Base-by-base conservation (phyloP, 768 basidiomycete genomes). In the Russula earlei region DNA sequence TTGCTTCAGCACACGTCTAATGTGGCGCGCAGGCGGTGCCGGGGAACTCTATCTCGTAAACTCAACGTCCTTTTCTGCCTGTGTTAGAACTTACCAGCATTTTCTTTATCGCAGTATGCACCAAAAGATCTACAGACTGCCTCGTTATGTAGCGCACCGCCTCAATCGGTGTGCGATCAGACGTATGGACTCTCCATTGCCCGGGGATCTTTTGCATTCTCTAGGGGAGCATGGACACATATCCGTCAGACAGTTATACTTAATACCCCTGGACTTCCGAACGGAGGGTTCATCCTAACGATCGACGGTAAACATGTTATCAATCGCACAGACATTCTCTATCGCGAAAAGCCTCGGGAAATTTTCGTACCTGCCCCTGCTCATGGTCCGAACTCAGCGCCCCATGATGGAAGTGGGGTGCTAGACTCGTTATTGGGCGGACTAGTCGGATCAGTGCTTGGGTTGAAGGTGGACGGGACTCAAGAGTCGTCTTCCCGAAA, bases 1-100 rank as follows among this genome's bases (percentile, higher is more conserved):
- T 42, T 94, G 91, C 63, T 94, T 89, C 65, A 89, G 86, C 65
- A 91, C 90, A 6, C 71, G 91, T 25, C 55, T 93, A 61, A 93
- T 94, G 91, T 93, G 86, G 85, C 74, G 86, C 37, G 64, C 67
- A 12, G 70, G 69, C 0, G 90, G 91, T 4, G 68, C 67, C 0
- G 91, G 90, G 4, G 91, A 93, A 64, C 70, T 89, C 25, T 91
- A 90, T 63, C 72, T 87, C 56, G 85, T 87, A 63, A 44, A 29
- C 20, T 9, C 22, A 31, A 5, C 15, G 14, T 8, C 50, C n/a
- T 52, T 31, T 48, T 25, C 24, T 31, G 8, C 24, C 27, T n/a
- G 36, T 12, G 19, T 3, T 25, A 31, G 22, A 11, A 15, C 37
- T 22, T 34, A 40, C 29, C 4, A 19, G 27, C 19, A 17, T 22